Conservation (phyloP, 352 stramenopile genomes). For the Aphanomyces astaci region DNA sequence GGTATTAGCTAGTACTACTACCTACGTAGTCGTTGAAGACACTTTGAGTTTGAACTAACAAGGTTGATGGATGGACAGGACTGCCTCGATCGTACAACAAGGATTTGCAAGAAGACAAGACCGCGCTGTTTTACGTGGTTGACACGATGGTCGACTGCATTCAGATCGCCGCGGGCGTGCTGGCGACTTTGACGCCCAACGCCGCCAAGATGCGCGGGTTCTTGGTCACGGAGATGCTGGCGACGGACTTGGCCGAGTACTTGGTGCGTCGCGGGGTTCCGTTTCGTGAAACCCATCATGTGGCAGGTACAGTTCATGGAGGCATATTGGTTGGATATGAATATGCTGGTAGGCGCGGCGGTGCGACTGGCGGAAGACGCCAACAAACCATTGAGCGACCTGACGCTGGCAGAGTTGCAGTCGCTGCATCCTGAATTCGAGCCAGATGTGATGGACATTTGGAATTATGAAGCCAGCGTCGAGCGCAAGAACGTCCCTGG, state of each 20-base stretch:
- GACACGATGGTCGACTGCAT: constrained; percentile 96
- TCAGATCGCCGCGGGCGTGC: constrained; percentile 93
- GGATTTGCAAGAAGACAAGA: constrained; percentile 99
- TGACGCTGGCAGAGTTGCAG: constrained; percentile 86
- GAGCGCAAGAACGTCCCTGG: constrained; percentile 87
- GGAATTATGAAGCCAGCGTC: constrained; percentile 86
- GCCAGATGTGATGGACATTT: constrained; percentile 82
- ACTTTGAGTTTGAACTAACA: too few relatives aligned
- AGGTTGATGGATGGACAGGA: constrained; percentile 21
- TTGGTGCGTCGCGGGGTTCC: constrained; percentile 97
- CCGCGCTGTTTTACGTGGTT: constrained; percentile 95
- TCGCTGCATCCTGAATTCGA: constrained; percentile 86
- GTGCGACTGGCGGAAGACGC: constrained; percentile 89
- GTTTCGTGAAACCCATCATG: constrained; percentile 99
- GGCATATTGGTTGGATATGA: background rate
- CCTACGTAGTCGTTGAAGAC: too few relatives aligned
- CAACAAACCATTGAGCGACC: constrained; percentile 68
- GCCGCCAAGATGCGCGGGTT: constrained; percentile 90
- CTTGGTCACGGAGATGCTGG: constrained; percentile 98
- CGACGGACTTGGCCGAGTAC: constrained; percentile 98
- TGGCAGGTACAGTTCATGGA: constrained; percentile 42
- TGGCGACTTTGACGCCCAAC: constrained; percentile 94
- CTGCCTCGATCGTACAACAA: constrained; percentile 99
- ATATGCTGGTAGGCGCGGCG: constrained; percentile 46
- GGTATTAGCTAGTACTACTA: too few relatives aligned